A percentile compares a stretch with the other conserved stretches of the same genome.
phyloP scores from a whole-genome alignment of 2,329 filamentous ascomycete species.

The Thelonectria rubi region DNA sequence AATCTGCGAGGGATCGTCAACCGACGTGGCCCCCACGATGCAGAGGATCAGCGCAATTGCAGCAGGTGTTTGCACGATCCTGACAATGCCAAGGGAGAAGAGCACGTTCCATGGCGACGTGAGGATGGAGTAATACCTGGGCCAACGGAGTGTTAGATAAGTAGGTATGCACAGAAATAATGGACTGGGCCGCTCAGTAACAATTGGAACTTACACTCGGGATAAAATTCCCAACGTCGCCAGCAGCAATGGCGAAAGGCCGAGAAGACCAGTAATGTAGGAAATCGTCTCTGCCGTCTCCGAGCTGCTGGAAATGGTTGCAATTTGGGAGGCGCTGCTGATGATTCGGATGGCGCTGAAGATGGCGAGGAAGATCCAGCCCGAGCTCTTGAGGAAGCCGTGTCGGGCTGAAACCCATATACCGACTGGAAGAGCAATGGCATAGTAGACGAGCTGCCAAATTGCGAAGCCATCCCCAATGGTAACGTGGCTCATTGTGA shows the following conservation, averaged over 20 bases:
- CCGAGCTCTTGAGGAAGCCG: conserved; percentile 11
- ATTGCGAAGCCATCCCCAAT: conserved; percentile 12
- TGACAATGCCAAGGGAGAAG: conserved; percentile 1
- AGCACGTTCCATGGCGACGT: conserved; percentile 6
- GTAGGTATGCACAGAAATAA: too few relatives aligned
- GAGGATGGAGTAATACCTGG: conserved; percentile 11
- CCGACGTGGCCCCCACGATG: conserved; percentile 7
- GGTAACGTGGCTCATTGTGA: conserved; percentile 9
- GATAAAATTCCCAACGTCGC: conserved; percentile 18
- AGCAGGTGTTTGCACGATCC: conserved; percentile 9
- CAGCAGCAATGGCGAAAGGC: conserved; percentile 13
- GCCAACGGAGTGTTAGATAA: not conserved
- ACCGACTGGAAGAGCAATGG: not conserved
- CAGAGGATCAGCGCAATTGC: conserved; percentile 14
- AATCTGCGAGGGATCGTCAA: conserved; percentile 1
- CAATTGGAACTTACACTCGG: conserved; percentile 7
- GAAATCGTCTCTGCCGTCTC: conserved; percentile 9
- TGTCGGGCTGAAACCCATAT: conserved; percentile 15
- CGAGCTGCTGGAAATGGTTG: not conserved
- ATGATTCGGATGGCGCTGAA: conserved; percentile 12
- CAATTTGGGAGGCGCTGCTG: conserved; percentile 12
- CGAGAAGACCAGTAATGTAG: not conserved
- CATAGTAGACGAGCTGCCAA: conserved; percentile 7
- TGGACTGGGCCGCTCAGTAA: too few relatives aligned
- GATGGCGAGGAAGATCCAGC: conserved; percentile 18